These are phyloP conservation scores for Dalechampia spathulata DNA, from an alignment of 441 rosid genomes.

Conservation along the genomic window DNA sequence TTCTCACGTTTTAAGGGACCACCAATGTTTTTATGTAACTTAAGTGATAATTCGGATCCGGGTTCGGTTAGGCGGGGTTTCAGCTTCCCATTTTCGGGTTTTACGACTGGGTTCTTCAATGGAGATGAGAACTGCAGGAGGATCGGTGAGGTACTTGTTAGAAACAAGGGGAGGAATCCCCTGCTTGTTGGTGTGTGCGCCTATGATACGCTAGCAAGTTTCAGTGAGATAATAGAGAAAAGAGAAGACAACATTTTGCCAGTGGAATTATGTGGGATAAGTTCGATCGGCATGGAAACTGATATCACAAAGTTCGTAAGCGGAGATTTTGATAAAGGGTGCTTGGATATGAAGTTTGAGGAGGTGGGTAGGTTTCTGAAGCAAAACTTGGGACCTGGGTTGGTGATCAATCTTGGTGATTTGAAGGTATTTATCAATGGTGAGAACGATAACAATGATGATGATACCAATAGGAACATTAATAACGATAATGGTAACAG, in stretches of 20 bases:
- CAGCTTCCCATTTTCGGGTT: slow-evolving; percentile 34
- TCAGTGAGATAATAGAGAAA: slow-evolving; percentile 30
- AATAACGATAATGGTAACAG: no score
- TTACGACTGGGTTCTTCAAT: slow-evolving; percentile 21
- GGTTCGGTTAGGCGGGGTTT: slow-evolving; percentile 35
- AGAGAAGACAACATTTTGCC: slow-evolving; percentile 29
- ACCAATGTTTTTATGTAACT: slow-evolving; percentile 52
- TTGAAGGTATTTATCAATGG: slow-evolving; percentile 30
- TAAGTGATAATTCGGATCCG: slow-evolving; percentile 28
- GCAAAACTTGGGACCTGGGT: slow-evolving; percentile 35
- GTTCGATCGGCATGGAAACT: slow-evolving; percentile 29
- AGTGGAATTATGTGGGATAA: slow-evolving; percentile 32
- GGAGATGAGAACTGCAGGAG: slow-evolving; percentile 48
- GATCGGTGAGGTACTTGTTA: slow-evolving; percentile 47
- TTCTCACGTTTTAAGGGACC: slow-evolving; percentile 44
- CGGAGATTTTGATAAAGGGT: slow-evolving; percentile 24
- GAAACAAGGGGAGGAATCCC: slow-evolving; percentile 52
- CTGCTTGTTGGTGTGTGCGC: slow-evolving; percentile 66
- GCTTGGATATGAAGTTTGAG: slow-evolving; percentile 30
- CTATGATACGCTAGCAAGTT: slow-evolving; percentile 37
- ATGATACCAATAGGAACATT: no score
- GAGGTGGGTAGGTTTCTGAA: slow-evolving; percentile 33
- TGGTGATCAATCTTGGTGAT: slow-evolving; percentile 62
- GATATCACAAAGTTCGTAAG: slow-evolving; percentile 26
- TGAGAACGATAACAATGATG: slow-evolving; percentile 2